Base-by-base conservation (phyloP, 768 basidiomycete genomes). In the Naganishia kalamii region DNA sequence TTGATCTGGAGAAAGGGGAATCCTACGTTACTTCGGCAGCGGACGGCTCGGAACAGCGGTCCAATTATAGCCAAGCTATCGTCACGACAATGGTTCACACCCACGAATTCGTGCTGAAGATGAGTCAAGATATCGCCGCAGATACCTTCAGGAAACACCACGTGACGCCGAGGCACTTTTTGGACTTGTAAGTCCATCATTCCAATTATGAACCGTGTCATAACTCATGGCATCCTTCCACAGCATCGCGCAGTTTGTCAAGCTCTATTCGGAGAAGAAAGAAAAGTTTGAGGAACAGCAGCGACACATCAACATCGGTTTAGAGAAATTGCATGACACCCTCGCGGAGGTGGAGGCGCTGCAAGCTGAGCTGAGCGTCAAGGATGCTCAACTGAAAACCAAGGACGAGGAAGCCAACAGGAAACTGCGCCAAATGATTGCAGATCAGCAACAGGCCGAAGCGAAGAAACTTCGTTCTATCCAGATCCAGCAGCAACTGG, bases 281-380 rank as follows among this genome's bases (percentile, higher is more conserved):
- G 93, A 96, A 69, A 93, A 97, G 73, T 82, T 99, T 19, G 96
- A 98, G 78, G 96, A 99, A 75, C 93, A 99, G 74, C 96, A 98
- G 73, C 88, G 96, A 32, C 96, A 99, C 80, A 83, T 99, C 62
- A 96, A 99, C 71, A 92, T 98, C 67, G 96, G 96, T 64, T 84
- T 99, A 57, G 93, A 98, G 79, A 99, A 99, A 79, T 84, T 98
- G 29, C 87, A 86, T 32, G 90, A 93, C 65, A 99, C 96, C 0
- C 93, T 99, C 66, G 88, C 87, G 0, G 93, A 98, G 75, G 96
- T 99, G 37, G 96, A 98, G 78, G 89, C 97, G 72, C 84, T 99
- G 29, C 85, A 94, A 62, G 90, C 89, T 80, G 96, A 92, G 76
- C 85, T 98, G 41, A 93, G 96, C 2, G 87, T 88, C 72, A 99